A percentile compares a stretch with the other conserved stretches of the same genome.
Conservation (phyloP, 345 rosid genomes). For the Rubroshorea leprosula region DNA sequence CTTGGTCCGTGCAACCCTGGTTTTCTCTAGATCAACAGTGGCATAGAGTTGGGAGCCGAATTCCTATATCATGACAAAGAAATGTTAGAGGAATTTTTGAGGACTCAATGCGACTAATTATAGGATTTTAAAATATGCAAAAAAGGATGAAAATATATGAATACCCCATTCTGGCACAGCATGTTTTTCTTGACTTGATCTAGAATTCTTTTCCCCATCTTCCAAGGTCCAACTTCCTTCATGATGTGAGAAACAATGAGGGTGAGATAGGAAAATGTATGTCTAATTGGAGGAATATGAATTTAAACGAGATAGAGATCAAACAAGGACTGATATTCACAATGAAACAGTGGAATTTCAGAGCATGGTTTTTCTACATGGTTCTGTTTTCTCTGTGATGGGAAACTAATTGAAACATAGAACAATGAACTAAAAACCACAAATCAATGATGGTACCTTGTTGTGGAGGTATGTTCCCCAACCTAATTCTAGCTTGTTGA, state of each 20-base stretch:
- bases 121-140: neutral
- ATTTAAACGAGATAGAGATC: neutral
- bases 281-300: too few species aligned
- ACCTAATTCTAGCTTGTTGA: neutral
- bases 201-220: constrained; percentile 1
- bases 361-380: neutral
- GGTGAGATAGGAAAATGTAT: neutral
- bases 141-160: neutral
- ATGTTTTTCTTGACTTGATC: constrained; percentile 4
- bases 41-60: constrained; percentile 5
- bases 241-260: neutral
- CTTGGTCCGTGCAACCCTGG: constrained; percentile 13
- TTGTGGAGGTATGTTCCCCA: neutral
- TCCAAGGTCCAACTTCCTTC: neutral
- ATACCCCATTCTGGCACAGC: constrained; percentile 12
- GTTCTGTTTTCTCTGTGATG: neutral
- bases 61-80: neutral
- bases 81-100: too few species aligned
- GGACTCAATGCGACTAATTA: neutral
- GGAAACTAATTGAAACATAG: neutral
- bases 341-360: too few species aligned
- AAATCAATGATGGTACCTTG: neutral
- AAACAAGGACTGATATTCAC: neutral
- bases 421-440: neutral
- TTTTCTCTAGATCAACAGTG: constrained; percentile 13